phyloP scores from a whole-genome alignment of 192 early-diverging fungal genomes.

The Mortierella claussenii region DNA sequence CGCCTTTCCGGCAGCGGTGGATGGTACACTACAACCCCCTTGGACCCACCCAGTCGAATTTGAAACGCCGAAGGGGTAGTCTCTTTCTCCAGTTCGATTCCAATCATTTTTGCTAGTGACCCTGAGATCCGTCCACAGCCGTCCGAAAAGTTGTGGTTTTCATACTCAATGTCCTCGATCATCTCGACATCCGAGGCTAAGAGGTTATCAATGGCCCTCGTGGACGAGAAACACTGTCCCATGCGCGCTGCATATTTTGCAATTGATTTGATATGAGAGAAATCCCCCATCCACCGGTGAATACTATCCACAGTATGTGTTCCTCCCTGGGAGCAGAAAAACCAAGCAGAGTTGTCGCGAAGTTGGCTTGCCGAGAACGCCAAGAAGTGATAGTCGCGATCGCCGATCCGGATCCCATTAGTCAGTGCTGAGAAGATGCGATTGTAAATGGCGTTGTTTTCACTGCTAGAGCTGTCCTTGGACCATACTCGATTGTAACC shows the following conservation, averaged over 20 bases:
- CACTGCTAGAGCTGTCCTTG: slow-evolving; percentile 13
- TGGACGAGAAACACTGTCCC: slow-evolving; percentile 81
- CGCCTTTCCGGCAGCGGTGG: slow-evolving; percentile 30
- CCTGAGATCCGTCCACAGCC: slow-evolving; percentile 75
- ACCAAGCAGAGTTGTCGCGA: slow-evolving; percentile 75
- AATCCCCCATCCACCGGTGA: slow-evolving; percentile 76
- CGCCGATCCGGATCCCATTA: slow-evolving; percentile 66
- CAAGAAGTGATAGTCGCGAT: slow-evolving; percentile 67
- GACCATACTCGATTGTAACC: slow-evolving; percentile 51
- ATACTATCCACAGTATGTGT: slow-evolving; percentile 59
- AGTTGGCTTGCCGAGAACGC: slow-evolving; percentile 73
- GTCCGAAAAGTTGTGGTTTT: slow-evolving; percentile 76
- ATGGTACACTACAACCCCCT: slow-evolving; percentile 67
- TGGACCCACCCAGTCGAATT: slow-evolving; percentile 74
- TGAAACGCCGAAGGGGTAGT: slow-evolving; percentile 71
- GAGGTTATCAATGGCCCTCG: slow-evolving; percentile 60
- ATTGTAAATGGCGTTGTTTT: slow-evolving; percentile 58
- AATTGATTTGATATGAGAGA: slow-evolving; percentile 68
- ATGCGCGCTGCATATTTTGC: slow-evolving; percentile 77
- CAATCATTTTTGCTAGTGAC: slow-evolving; percentile 56
- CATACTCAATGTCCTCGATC: slow-evolving; percentile 67
- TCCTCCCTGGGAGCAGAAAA: slow-evolving; percentile 65
- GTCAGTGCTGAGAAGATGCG: slow-evolving; percentile 60
- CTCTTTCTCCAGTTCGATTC: slow-evolving; percentile 49
- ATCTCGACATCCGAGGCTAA: slow-evolving; percentile 46